Evolutionary conservation across 2,329 filamentous ascomycete species (phyloP).

Genomic region (Calonectria fujianensis): DNA sequence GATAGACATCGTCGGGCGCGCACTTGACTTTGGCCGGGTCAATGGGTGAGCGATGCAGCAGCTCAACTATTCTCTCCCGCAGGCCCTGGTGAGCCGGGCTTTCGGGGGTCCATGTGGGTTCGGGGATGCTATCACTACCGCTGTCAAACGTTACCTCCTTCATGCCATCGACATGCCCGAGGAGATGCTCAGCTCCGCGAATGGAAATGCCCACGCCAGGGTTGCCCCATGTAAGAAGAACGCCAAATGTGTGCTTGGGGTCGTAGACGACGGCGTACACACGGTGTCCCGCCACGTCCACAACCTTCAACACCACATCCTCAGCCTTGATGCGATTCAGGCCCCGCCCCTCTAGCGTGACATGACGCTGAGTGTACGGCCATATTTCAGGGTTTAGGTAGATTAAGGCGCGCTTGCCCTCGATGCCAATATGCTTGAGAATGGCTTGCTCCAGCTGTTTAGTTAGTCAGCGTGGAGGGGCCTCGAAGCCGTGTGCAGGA

Average conservation of each 20-base stretch:
- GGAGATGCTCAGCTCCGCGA: slow-evolving; percentile 66
- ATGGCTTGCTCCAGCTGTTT: slow-evolving; percentile 62
- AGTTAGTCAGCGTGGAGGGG: not conserved
- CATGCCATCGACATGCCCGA: slow-evolving; percentile 60
- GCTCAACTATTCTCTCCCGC: slow-evolving; percentile 62
- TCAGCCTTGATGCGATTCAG: slow-evolving; percentile 58
- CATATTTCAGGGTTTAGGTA: slow-evolving; percentile 59
- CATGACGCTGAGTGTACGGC: slow-evolving; percentile 57
- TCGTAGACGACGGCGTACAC: slow-evolving; percentile 68
- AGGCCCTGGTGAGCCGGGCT: slow-evolving; percentile 61
- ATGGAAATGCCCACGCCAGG: slow-evolving; percentile 68
- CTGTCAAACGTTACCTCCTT: slow-evolving; percentile 58
- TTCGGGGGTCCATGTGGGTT: slow-evolving; percentile 64
- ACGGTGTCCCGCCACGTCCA: slow-evolving; percentile 64
- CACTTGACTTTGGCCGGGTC: slow-evolving; percentile 54
- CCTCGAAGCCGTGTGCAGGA: not conserved
- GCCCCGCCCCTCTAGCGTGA: slow-evolving; percentile 60
- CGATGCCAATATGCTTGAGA: slow-evolving; percentile 55
- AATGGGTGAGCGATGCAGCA: slow-evolving; percentile 65
- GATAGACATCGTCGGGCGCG: slow-evolving; percentile 65
- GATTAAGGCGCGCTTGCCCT: slow-evolving; percentile 54
- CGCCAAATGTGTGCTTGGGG: slow-evolving; percentile 57
- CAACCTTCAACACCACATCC: slow-evolving; percentile 62
- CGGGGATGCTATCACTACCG: slow-evolving; percentile 49
- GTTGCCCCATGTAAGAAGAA: slow-evolving; percentile 67